Evolutionary conservation across 768 basidiomycete genomes (phyloP), one percentile per base, ranked within the genome.

Genomic region (Boletus insuetus): DNA sequence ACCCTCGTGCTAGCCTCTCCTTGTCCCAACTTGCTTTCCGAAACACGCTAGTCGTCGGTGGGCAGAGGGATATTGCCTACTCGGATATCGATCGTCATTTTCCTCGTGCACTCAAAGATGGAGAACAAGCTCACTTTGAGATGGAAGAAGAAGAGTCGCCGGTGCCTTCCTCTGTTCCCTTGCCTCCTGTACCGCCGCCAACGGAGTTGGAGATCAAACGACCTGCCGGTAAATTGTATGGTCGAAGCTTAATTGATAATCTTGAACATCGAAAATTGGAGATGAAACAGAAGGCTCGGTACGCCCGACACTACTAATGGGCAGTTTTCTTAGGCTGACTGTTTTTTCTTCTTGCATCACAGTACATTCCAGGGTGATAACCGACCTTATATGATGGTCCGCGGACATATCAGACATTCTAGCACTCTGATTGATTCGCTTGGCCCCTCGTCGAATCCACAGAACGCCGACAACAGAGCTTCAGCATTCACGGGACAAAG

Each of bases 301-400:
- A 74, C 61, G 77, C 60, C n/a, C 34, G 12, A 38, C 12, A 50
- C 42, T 39, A 5, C 24, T 42, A 17, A 58, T 51, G n/a, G 13
- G 26, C 45, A 12, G 26, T 35, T 39, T 42, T 47, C 22, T 24
- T 22, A 46, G 26, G 24, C 48, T 58, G 11, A 69, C 37, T 22
- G 52, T 34, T 46, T 37, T 55, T 46, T 7, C 1, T 44, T 48
- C 43, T 44, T 48, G 45, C 35, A 34, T 51, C 26, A 38, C 20
- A 96, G 94, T 51, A 87, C 91, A 14, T 97, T 97, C 70, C 84
- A 77, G 51, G 94, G 94, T 14, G 94, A 97, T 64, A 80, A 88
- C 59, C 78, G 94, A 54, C 92, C 94, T 11, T 89, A 91, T 6
- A 96, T 96, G 94, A 95, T 96, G 93, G 82, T 86, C 34, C 82